These are phyloP conservation scores for Geosmithia morbida DNA, from an alignment of 2,329 filamentous ascomycete species.

Conservation along the genomic window DNA sequence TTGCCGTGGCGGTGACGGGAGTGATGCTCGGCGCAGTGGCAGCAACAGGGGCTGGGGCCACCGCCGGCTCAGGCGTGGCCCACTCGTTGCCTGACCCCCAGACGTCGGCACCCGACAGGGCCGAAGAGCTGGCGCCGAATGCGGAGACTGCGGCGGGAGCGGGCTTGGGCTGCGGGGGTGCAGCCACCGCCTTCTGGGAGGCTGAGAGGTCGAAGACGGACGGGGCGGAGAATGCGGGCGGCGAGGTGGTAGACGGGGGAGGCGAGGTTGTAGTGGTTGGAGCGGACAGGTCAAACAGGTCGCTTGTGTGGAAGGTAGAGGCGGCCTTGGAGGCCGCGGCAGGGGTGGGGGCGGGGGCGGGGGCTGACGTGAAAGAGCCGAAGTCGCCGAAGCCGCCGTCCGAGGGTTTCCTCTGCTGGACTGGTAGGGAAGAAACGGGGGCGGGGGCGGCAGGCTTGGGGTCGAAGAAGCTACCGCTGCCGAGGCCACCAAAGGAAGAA, in stretches of 20 bases:
- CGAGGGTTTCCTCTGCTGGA: slow-evolving; percentile 35
- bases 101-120: slow-evolving; percentile 46
- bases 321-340: slow-evolving; percentile 23
- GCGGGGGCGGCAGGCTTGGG: slow-evolving; percentile 45
- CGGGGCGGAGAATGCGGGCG: slow-evolving; percentile 21
- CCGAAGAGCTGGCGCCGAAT: slow-evolving; percentile 18
- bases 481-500: slow-evolving; percentile 34
- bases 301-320: slow-evolving; percentile 49
- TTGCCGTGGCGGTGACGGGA: slow-evolving; percentile 23
- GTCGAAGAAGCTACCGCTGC: slow-evolving; percentile 78
- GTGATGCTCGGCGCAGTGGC: slow-evolving; percentile 45
- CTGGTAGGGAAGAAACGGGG: slow-evolving; percentile 7
- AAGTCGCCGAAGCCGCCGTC: slow-evolving; percentile 54
- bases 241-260: slow-evolving; percentile 21
- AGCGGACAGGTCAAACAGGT: slow-evolving; percentile 67
- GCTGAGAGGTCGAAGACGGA: slow-evolving; percentile 76
- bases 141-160: slow-evolving; percentile 15
- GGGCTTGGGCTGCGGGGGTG: slow-evolving; percentile 19
- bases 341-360: slow-evolving; percentile 19
- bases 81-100: slow-evolving; percentile 76
- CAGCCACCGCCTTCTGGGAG: slow-evolving; percentile 26
- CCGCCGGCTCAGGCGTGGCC: slow-evolving; percentile 45
- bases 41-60: slow-evolving; percentile 28
- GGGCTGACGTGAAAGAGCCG: slow-evolving; percentile 36
- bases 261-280: slow-evolving; percentile 29